These are phyloP conservation scores for Heliamphora exappendiculata DNA, from an alignment of 148 eudicot genomes.

Conservation along the genomic window DNA sequence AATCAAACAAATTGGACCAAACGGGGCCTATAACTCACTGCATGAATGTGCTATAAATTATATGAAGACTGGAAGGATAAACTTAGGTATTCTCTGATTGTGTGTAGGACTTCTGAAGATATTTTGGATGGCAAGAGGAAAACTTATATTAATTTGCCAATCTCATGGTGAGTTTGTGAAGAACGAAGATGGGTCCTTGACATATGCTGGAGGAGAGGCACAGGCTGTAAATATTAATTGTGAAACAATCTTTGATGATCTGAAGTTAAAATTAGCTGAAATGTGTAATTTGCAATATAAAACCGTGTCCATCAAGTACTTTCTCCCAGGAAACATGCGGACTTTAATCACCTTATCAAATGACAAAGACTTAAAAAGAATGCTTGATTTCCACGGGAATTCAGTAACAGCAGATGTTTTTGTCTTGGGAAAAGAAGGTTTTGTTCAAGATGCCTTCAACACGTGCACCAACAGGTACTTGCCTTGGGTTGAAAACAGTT, in stretches of 20 bases:
- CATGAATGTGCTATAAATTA: neutral
- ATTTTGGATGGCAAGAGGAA: constrained; percentile 35
- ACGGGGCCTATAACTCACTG: too few relatives aligned
- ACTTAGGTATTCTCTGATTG: constrained; percentile 12
- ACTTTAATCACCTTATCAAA: constrained; percentile 38
- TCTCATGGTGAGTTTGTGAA: constrained; percentile 50
- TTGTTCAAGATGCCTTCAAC: constrained; percentile 21
- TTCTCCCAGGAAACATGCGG: constrained; percentile 50
- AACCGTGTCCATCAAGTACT: constrained; percentile 39
- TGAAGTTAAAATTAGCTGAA: constrained; percentile 48
- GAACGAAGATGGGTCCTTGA: constrained; percentile 43
- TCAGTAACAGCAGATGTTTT: constrained; percentile 50
- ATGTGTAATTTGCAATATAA: constrained; percentile 33
- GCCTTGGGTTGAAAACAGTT: constrained; percentile 1
- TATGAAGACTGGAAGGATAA: neutral
- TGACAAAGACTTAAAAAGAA: constrained; percentile 44
- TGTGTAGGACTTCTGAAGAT: constrained; percentile 15
- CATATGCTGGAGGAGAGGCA: constrained; percentile 48
- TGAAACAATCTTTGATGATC: constrained; percentile 41
- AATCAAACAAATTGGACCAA: too few relatives aligned
- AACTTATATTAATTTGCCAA: constrained; percentile 52
- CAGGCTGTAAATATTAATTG: constrained; percentile 39
- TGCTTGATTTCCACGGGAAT: constrained; percentile 44
- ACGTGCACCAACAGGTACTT: constrained; percentile 20
- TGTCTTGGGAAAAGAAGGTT: constrained; percentile 37